phyloP scores from a whole-genome alignment of 768 basidiomycete species.

The Lyophyllum atratum region DNA sequence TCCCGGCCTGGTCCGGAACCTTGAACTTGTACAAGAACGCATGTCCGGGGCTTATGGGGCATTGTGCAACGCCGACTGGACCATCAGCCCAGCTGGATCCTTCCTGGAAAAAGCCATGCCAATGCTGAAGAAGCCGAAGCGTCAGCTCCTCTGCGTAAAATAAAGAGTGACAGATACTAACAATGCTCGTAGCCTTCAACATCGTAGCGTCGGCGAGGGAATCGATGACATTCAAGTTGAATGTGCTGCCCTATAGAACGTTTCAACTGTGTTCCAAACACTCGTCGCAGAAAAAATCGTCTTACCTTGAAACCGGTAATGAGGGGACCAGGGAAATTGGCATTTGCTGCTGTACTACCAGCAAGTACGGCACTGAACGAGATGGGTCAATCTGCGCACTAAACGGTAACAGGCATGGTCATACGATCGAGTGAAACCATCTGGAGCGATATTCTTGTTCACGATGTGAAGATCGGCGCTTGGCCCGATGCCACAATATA shows the following conservation, averaged over 20 bases:
- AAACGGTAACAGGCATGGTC: not conserved
- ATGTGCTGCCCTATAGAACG: conserved; percentile 37
- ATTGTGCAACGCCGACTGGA: conserved; percentile 42
- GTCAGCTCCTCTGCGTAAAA: too few species aligned
- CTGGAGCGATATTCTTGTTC: conserved; percentile 47
- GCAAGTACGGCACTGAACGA: conserved; percentile 24
- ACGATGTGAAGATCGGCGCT: conserved; percentile 35
- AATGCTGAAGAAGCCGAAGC: conserved; percentile 37
- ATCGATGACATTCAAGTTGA: conserved; percentile 50
- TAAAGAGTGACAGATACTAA: conserved; percentile 25
- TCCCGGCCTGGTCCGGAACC: not conserved
- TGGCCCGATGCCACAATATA: conserved; percentile 26
- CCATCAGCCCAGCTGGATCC: conserved; percentile 49
- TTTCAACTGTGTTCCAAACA: not conserved
- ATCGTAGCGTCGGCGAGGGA: conserved; percentile 48
- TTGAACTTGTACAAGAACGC: conserved; percentile 29
- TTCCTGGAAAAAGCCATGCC: conserved; percentile 53
- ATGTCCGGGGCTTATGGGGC: conserved; percentile 43
- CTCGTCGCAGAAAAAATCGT: not conserved
- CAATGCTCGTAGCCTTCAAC: conserved; percentile 52
- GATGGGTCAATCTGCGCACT: not conserved
- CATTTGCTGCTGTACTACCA: conserved; percentile 8
- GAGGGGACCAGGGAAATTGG: conserved; percentile 20
- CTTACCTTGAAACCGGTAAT: conserved; percentile 34
- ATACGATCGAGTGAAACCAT: conserved; percentile 39